Evolutionary conservation across 2,329 filamentous ascomycete genomes (phyloP).

Genomic region (Coleophoma cylindrospora): DNA sequence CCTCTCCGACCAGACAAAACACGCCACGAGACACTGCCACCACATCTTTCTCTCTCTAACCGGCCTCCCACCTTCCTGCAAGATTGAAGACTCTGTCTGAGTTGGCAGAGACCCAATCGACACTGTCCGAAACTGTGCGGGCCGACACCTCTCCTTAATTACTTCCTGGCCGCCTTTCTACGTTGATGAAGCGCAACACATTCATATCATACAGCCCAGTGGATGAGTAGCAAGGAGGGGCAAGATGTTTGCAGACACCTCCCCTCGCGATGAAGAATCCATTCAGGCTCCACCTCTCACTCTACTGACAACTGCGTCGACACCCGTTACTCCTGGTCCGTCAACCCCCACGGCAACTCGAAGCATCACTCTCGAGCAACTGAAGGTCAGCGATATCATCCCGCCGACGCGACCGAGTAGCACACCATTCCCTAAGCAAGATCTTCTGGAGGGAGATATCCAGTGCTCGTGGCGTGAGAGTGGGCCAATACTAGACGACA

Average conservation of each 20-base stretch:
- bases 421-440: slow-evolving; percentile 26
- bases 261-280: slow-evolving; percentile 13
- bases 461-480: slow-evolving; percentile 12
- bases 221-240: background rate
- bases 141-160: too few relatives aligned
- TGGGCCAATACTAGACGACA: slow-evolving; percentile 6
- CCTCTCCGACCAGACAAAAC: too few relatives aligned
- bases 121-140: too few relatives aligned
- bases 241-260: slow-evolving; percentile 7
- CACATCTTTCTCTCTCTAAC: too few relatives aligned
- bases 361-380: slow-evolving; percentile 14
- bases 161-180: too few relatives aligned
- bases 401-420: slow-evolving; percentile 25
- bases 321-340: slow-evolving; percentile 24
- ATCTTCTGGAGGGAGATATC: slow-evolving; percentile 20
- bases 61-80: too few relatives aligned
- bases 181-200: too few relatives aligned
- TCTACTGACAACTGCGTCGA: slow-evolving; percentile 24
- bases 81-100: too few relatives aligned
- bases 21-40: too few relatives aligned
- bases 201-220: background rate
- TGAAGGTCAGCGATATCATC: slow-evolving; percentile 19
- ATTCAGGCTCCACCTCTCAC: slow-evolving; percentile 11
- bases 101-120: too few relatives aligned
- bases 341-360: slow-evolving; percentile 24